Percentiles rank a stretch among this genome's conserved stretches.
phyloP scores from a whole-genome alignment of 1,139 yeast genomes.

The Blastobotrys buckinghamii region DNA sequence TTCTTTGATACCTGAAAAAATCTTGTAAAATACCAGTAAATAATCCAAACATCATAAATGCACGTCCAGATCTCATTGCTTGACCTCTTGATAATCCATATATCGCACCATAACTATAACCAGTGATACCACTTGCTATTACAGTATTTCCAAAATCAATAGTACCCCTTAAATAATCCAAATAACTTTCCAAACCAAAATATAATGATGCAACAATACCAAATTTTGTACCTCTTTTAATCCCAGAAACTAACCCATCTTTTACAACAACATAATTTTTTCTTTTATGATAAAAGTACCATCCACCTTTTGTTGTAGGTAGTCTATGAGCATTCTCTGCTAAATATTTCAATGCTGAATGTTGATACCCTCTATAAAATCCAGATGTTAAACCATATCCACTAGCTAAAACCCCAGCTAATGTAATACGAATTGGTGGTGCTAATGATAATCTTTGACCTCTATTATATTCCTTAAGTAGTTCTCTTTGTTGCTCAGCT shows the following conservation, averaged over 20 bases:
- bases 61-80: slow-evolving; percentile 42
- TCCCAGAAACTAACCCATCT: slow-evolving; percentile 45
- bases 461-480: slow-evolving; percentile 10
- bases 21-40: slow-evolving; percentile 63
- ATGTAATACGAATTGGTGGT: slow-evolving; percentile 36
- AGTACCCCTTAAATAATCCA: slow-evolving; percentile 51
- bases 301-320: slow-evolving; percentile 74
- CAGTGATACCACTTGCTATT: slow-evolving; percentile 47
- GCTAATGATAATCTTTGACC: slow-evolving; percentile 37
- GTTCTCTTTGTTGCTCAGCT: slow-evolving; percentile 3
- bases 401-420: slow-evolving; percentile 35
- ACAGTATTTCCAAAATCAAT: slow-evolving; percentile 60
- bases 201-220: slow-evolving; percentile 45
- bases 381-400: slow-evolving; percentile 59
- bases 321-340: slow-evolving; percentile 81
- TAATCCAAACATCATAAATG: slow-evolving; percentile 55
- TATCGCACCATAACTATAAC: slow-evolving; percentile 46
- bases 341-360: slow-evolving; percentile 54
- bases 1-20: slow-evolving; percentile 48
- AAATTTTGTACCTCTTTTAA: slow-evolving; percentile 41
- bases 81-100: slow-evolving; percentile 43
- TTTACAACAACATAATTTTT: slow-evolving; percentile 71
- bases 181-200: slow-evolving; percentile 55
- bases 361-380: slow-evolving; percentile 53
- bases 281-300: slow-evolving; percentile 86